Percentiles rank a stretch among this genome's conserved stretches.
Conservation (phyloP, 139 green algal species). For the Asterochloris erici region DNA sequence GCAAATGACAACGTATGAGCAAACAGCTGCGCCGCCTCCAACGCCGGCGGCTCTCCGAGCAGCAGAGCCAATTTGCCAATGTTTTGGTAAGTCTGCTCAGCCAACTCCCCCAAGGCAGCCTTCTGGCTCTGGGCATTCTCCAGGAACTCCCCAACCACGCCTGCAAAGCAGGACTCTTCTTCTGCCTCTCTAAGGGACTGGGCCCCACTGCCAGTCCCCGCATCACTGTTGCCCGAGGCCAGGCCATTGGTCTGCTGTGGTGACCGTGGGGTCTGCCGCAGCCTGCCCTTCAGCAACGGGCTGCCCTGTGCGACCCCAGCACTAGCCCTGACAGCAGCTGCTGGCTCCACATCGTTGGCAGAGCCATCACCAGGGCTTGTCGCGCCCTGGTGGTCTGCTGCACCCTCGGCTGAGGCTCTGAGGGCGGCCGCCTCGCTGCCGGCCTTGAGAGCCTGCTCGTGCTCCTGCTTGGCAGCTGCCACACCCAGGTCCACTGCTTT, state of each 20-base stretch:
- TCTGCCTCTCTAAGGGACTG: background rate
- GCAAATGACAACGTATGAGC: constrained; percentile 7
- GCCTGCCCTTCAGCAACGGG: constrained; percentile 1
- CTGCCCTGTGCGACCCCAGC: background rate
- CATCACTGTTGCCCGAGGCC: background rate
- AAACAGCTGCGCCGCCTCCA: constrained; percentile 13
- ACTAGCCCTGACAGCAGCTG: no score
- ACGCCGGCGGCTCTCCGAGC: constrained; percentile 15
- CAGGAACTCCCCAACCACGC: constrained; percentile 20
- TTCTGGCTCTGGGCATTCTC: background rate
- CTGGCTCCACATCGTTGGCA: background rate
- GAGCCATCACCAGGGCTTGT: background rate
- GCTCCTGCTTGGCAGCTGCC: constrained; percentile 10
- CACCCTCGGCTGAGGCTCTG: background rate
- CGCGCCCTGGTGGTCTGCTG: background rate
- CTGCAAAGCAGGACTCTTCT: constrained; percentile 20
- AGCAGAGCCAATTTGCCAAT: constrained; percentile 17
- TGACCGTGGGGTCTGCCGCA: background rate
- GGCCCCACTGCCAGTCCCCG: no score
- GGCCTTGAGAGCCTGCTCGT: constrained; percentile 1
- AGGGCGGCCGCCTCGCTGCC: constrained; percentile 2
- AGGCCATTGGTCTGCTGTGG: background rate
- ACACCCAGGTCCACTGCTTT: constrained; percentile 17
- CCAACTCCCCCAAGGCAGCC: background rate
- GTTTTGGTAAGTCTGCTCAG: constrained; percentile 4